Percentiles rank a stretch among this genome's conserved stretches.
Conservation (phyloP, 2,329 filamentous ascomycete species). For the Proliferodiscus dingleyae region DNA sequence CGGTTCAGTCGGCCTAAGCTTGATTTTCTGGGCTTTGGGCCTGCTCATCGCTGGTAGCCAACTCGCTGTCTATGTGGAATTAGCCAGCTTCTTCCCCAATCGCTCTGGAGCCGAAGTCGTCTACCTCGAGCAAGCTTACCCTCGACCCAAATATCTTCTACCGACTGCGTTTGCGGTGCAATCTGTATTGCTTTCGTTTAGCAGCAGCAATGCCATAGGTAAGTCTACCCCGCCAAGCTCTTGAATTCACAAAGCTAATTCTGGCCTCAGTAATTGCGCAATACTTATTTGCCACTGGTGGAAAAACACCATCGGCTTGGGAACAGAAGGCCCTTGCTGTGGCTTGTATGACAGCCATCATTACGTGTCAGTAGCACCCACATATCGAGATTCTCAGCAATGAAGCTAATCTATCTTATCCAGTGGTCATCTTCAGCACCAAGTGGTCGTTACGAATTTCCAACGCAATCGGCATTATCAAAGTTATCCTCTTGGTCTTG, state of each 20-base stretch:
- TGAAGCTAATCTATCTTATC: not conserved
- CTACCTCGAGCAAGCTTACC: constrained; percentile 64
- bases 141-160: constrained; percentile 58
- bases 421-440: constrained; percentile 48
- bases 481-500: constrained; percentile 59
- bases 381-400: not conserved
- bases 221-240: not conserved
- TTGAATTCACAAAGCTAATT: not conserved
- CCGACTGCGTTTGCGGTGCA: constrained; percentile 61
- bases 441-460: constrained; percentile 51
- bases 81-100: constrained; percentile 60
- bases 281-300: constrained; percentile 57
- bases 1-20: constrained; percentile 56
- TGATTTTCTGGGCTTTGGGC: constrained; percentile 63
- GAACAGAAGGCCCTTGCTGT: constrained; percentile 62
- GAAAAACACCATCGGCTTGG: constrained; percentile 50
- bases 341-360: constrained; percentile 35
- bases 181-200: constrained; percentile 59
- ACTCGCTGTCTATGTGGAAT: constrained; percentile 58
- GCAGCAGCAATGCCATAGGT: constrained; percentile 58
- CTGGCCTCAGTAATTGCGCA: constrained; percentile 49
- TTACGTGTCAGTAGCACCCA: constrained; percentile 41
- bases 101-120: constrained; percentile 62
- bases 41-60: constrained; percentile 52
- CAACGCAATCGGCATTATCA: constrained; percentile 54